Evolutionary conservation across 306 rosid species (phyloP), one percentile per base, ranked within the genome.

Genomic region (Astragalus glycyphyllos): DNA sequence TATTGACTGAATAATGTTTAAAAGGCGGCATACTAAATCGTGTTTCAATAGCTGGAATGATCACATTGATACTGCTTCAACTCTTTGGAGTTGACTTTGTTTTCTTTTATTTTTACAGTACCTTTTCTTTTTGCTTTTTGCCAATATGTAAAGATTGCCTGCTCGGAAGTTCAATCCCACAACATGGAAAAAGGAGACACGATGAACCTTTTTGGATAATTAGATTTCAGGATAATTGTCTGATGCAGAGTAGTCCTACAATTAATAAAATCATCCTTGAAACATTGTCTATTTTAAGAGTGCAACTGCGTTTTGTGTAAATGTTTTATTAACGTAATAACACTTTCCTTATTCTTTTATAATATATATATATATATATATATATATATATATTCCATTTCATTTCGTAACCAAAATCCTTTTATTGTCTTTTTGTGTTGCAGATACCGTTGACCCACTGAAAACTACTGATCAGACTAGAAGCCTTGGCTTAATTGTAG

Each of bases 221-320:
- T 26, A 53, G 40, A 23, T 47, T 53, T 35, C 11, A 6, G 57
- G 50, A 44, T 8, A 15, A 65, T n/a, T 11, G 41, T 72, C 15
- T 11, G 50, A 10, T 61, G 38, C 41, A 56, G 37, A 60, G 42
- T 61, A 62, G 62, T 26, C 46, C n/a, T 38, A 62, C 55, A 42
- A n/a, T 23, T 23, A 26, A 54, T 8, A 37, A 20, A 72, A 60
- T 58, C 20, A 7, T 11, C 41, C 48, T 38, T 20, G n/a, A 61
- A 48, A 48, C 48, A 4, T 37, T 11, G 17, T 62, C 15, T 23
- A 63, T 37, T 26, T 45, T 20, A 40, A 26, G 46, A 62, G 47
- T 50, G 1, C 54, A 26, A 16, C 10, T 42, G 14, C 23, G 11
- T 50, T 63, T 51, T 53, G 78, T 62, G 3, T 26, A 26, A 26